Percentiles rank a stretch among this genome's conserved stretches.
Evolutionary conservation across 192 early-diverging fungal genomes (phyloP).

Genomic region (Gorgonomyces haynaldii): DNA sequence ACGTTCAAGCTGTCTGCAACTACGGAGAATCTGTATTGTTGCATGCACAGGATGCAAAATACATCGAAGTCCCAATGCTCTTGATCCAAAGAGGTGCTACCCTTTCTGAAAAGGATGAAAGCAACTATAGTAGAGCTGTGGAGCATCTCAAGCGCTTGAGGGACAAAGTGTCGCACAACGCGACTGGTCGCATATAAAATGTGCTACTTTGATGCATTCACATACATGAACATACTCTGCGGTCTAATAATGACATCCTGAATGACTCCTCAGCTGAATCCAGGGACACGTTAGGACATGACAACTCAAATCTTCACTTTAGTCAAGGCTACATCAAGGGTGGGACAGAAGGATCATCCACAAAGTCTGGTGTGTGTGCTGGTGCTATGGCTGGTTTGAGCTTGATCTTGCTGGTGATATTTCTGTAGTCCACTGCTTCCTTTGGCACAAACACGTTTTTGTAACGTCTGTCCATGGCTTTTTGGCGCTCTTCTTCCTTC

Average conservation of each 20-base stretch:
- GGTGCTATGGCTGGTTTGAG: not conserved
- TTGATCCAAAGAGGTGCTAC: no score
- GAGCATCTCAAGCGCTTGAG: not conserved
- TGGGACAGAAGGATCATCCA: slow-evolving; percentile 45
- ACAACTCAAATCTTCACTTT: not conserved
- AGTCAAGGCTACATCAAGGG: slow-evolving; percentile 26
- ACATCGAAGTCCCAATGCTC: no score
- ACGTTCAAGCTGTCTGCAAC: no score
- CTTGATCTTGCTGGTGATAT: slow-evolving; percentile 10
- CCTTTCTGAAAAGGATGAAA: no score
- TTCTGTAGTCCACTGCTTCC: slow-evolving; percentile 10
- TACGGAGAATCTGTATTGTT: no score
- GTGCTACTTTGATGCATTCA: no score
- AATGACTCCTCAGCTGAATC: not conserved
- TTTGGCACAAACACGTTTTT: not conserved
- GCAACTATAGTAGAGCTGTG: no score
- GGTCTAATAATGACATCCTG: not conserved
- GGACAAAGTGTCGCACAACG: not conserved
- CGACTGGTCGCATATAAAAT: no score
- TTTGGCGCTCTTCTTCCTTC: not conserved
- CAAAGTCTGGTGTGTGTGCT: slow-evolving; percentile 23
- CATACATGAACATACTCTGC: not conserved
- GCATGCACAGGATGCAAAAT: no score
- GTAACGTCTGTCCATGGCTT: slow-evolving; percentile 3
- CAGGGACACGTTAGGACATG: not conserved